Evolutionary conservation across 805 yeast species (phyloP), one percentile per base, ranked within the genome.

Genomic region (Lipomyces orientalis): DNA sequence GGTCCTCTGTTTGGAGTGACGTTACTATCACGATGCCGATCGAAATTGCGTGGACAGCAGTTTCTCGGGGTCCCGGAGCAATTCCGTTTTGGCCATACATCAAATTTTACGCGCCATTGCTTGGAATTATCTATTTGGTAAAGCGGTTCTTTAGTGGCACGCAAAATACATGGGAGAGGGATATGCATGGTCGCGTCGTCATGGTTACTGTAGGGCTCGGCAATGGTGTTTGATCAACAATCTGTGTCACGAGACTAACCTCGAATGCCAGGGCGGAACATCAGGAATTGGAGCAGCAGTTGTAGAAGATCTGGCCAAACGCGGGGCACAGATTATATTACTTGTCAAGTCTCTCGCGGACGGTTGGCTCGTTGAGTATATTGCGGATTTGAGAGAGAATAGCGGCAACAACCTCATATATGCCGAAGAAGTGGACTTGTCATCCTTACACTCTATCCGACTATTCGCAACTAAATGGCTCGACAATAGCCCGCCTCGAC

Each of bases 401-500:
- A 88, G 93, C 22, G 83, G 82, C 57, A 95, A 93, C 79, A 84
- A 84, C 62, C 77, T 94, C 82, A 86, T 95, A 58, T 94, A 91
- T 77, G 93, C 95, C n/a, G 99, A 95, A 75, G 85, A 88, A 73
- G 92, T 97, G 77, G 96, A 95, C 76, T 81, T 95, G 65, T 81
- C 86, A 19, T 88, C 91, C 64, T 80, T 95, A 65, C 81, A 88
- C 75, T 87, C 93, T 1, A 84, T 95, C 12, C 84, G 99, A 73
- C 87, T 88, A 75, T 95, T 95, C 81, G 98, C 97, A 35, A 93
- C 98, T 1, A 87, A 84, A 67, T 95, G 98, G 98, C 82, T 95
- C 67, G 97, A 95, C 77, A 93, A 90, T 75, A 81, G 87, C 39
- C 97, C 97, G 2, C 95, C 97, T 10, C 84, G 99, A 74, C 80